Base-by-base conservation (phyloP, 2,329 filamentous ascomycete genomes). In the Lojkania enalia region DNA sequence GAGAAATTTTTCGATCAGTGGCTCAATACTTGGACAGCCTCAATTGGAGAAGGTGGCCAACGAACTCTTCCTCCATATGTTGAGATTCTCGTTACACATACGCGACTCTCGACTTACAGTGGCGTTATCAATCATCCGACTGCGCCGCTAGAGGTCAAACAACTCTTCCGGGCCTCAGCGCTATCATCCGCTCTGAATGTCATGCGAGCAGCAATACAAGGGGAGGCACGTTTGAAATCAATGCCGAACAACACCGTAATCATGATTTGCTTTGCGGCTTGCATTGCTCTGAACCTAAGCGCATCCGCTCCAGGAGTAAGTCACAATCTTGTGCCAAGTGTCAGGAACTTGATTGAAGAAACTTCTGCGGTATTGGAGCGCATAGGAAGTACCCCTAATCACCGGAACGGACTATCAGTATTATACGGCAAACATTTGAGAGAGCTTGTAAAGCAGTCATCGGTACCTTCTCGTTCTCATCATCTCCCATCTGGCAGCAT, bases 231-330 rank as follows among this genome's bases (percentile, higher is more conserved):
- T 49, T 75, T 89, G 0, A 83, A 83, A 43, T 88, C 85, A 0
- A 89, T 89, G 85, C 86, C 86, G 0, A 89, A 89, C 66, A 89
- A 89, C 55, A 88, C 86, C 0, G 81, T 85, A 43, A 87, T 88
- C 52, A 89, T 89, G 86, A 87, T 89, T 11, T 86, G 85, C 1
- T 88, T 88, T 52, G 85, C 86, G 0, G 67, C 61, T 13, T 66
- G 57, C 25, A 55, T 66, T 71, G 83, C 35, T 77, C 79, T 39
- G 69, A 88, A 44, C 82, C 47, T 67, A 15, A 64, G 64, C 44
- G 56, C 61, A 13, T 58, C 63, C 11, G 44, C 58, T 2, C 51
- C 61, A 4, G 48, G 53, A 5, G 60, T 51, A 18, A 52, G 52
- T 4, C 58, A 60, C 20, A 66, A 60, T 23, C 60, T 69, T 20